Base-by-base conservation (phyloP, 2,329 filamentous ascomycete species). In the Sarocladium kiliense region DNA sequence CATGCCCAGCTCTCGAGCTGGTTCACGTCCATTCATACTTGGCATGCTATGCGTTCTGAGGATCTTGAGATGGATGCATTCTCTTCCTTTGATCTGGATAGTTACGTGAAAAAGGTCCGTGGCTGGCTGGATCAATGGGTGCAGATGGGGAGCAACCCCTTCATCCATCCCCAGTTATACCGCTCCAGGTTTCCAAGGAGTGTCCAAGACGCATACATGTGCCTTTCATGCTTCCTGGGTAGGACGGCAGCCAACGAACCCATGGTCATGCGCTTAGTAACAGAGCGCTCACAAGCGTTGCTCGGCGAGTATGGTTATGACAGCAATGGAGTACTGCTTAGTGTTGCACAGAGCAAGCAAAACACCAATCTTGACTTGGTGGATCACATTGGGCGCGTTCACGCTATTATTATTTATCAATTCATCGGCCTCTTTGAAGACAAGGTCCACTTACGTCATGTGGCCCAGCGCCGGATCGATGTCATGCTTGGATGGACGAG, bases 111-210 rank as follows among this genome's bases (percentile, higher is more conserved):
- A 3, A 44, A 25, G 18, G 16, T 25, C n/a, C n/a, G 41, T 9
- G n/a, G 10, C 3, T 44, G 21, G 41, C n/a, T 21, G 12, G 18
- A 16, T 9, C 12, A 23, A 25, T 44, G 41, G 18, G 41, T 44
- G n/a, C 6, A 21, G 36, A 44, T 6, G 10, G 41, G 41, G 7
- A 25, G 41, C 41, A 44, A 44, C n/a, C 10, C 41, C 9, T 44
- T 44, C 57, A 23, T 58, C 60, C 36, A 60, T 47, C 6, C 58
- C 56, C 16, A 59, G 45, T 21, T 44, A 3, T 44, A 44, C n/a
- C 3, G 21, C 12, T 23, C 14, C 10, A 25, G 41, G 5, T 44
- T 39, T 16, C 36, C 36, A 19, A 39, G 18, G 36, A 39, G 36
- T n/a, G 18, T 39, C 6, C 36, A 39, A 19, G 36, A 39, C n/a